A percentile compares a stretch with the other conserved stretches of the same genome.
These are phyloP conservation scores for Aegilops speltoides DNA, from an alignment of 176 grass and related monocot species.

Conservation along the genomic window DNA sequence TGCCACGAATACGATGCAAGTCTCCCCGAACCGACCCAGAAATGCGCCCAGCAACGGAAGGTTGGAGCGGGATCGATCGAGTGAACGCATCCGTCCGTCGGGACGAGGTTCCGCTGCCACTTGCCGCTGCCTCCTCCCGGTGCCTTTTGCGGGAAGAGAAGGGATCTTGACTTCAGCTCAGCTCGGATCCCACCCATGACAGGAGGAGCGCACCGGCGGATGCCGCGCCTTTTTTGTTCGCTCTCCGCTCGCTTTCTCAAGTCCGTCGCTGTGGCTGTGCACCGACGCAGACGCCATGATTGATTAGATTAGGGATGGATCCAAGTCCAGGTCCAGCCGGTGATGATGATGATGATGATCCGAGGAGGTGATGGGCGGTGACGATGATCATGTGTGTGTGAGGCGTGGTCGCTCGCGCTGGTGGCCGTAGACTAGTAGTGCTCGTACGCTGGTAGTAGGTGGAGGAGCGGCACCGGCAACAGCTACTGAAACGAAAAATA, in stretches of 20 bases:
- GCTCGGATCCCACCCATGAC: no score
- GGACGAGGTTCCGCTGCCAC: not conserved
- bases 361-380: not conserved
- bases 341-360: not conserved
- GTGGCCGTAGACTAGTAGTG: not conserved
- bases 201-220: no score
- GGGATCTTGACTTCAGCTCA: not conserved
- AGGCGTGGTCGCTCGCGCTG: not conserved
- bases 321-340: not conserved
- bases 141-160: not conserved
- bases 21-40: not conserved
- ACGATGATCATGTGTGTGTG: not conserved
- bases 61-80: conserved; percentile 7
- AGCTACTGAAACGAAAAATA: not conserved
- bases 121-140: no score
- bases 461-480: not conserved
- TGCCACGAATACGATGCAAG: not conserved
- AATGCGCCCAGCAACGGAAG: not conserved
- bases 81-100: not conserved
- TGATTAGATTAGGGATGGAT: not conserved
- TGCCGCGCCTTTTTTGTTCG: not conserved
- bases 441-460: not conserved
- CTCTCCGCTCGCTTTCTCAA: not conserved
- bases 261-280: not conserved
- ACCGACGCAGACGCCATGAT: conserved; percentile 33